These are phyloP conservation scores for Colletotrichum sojae DNA, from an alignment of 2,329 filamentous ascomycete species.

Conservation along the genomic window DNA sequence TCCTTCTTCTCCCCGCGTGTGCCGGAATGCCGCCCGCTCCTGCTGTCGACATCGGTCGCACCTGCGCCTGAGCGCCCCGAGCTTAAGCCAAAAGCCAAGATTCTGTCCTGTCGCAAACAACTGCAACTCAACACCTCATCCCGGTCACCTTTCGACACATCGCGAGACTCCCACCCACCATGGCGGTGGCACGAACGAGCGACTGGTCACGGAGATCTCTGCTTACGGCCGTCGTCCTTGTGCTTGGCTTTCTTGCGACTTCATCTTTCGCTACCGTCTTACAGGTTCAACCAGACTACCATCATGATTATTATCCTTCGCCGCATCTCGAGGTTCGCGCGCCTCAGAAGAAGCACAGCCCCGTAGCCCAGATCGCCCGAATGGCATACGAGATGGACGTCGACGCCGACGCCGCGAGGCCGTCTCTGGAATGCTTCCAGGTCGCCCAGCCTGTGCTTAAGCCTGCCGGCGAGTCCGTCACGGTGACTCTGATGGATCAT, in stretches of 20 bases:
- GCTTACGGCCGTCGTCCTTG: not conserved
- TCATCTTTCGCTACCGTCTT: conserved; percentile 2
- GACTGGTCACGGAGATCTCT: not conserved
- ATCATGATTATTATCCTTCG: not conserved
- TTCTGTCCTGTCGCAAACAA: not conserved
- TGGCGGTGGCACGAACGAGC: not conserved
- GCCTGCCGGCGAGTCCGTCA: conserved; percentile 49
- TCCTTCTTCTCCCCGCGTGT: conserved; percentile 2
- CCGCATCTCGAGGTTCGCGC: not conserved
- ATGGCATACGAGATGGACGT: conserved; percentile 25
- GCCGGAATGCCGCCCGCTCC: not conserved
- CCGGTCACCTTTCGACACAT: not conserved
- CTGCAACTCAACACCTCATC: not conserved
- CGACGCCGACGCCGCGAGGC: not conserved
- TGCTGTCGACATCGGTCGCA: not conserved
- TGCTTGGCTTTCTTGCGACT: conserved; percentile 5
- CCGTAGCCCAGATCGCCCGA: conserved; percentile 13
- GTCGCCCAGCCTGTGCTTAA: conserved; percentile 76
- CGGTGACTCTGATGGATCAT: conserved; percentile 75
- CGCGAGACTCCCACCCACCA: not conserved
- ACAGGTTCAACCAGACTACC: conserved; percentile 15
- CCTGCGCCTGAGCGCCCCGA: not conserved
- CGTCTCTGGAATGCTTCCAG: conserved; percentile 74
- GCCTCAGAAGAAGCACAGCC: conserved; percentile 7
- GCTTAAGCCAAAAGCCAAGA: not conserved